Evolutionary conservation across 192 early-diverging fungal species (phyloP), one percentile per base, ranked within the genome.

Genomic region (Gamsiella multidivaricata): DNA sequence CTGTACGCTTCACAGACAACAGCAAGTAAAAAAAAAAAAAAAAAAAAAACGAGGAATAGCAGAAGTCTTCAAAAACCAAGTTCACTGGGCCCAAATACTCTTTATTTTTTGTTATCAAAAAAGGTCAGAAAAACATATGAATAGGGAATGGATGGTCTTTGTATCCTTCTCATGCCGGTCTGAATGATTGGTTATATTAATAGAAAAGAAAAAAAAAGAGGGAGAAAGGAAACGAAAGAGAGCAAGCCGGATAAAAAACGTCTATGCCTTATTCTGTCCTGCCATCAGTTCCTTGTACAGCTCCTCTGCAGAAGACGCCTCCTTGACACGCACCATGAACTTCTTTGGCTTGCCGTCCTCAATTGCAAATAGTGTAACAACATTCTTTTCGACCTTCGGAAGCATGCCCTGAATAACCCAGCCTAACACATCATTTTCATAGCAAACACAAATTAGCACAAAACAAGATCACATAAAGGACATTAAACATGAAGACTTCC

Each of bases 281-380:
- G 51, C 58, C 26, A 45, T 50, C n/a, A 70, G 14, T 33, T 43
- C 61, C 10, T 64, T 34, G 11, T 58, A 20, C 23, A 64, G 42
- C 7, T 42, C 70, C 2, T 59, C 34, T 0, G 61, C 61, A 14
- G 54, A 23, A 39, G 56, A 20, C 31, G 63, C 75, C 12, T 52
- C 60, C 54, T 79, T 71, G 57, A 71, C 75, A 17, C 61, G 53
- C 10, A 71, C 7, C 52, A 60, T 9, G 11, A 55, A 69, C 39
- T 46, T 46, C 60, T 63, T 69, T 5, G 63, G 61, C 17, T 62
- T 62, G 22, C 37, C 60, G 4, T 65, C 56, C 20, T 64, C 75
- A 11, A 79, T 47, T n/a, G 53, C 59, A 53, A 70, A 71, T 17
- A 71, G 14, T 8, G 56, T 64, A 2, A 70, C 28, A n/a, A 28